A percentile compares a stretch with the other conserved stretches of the same genome.
phyloP scores from a whole-genome alignment of 129 eudicot genomes.

The Logfia minima region DNA sequence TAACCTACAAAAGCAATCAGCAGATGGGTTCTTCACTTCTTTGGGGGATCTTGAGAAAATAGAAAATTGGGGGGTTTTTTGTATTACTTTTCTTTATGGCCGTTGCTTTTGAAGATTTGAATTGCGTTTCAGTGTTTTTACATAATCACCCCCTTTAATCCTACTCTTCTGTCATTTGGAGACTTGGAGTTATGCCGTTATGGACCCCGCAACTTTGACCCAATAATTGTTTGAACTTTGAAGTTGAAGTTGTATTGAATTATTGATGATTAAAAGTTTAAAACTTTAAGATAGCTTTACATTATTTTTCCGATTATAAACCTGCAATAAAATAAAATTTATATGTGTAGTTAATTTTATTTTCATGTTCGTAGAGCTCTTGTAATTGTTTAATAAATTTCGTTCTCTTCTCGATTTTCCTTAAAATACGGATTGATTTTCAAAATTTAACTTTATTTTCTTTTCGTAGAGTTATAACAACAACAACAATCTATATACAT shows the following conservation, averaged over 20 bases:
- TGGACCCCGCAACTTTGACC: conserved; percentile 16
- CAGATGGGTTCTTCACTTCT: conserved; percentile 4
- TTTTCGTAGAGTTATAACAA: too few species aligned
- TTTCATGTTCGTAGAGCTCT: neutral
- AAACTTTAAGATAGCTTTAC: neutral
- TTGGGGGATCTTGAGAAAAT: neutral
- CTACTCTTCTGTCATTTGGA: neutral
- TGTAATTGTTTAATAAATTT: neutral
- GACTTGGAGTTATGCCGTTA: neutral
- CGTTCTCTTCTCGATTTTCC: neutral
- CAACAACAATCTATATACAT: too few species aligned
- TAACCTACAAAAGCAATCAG: conserved; percentile 13
- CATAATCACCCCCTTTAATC: neutral
- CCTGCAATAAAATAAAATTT: too few species aligned
- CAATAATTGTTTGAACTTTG: neutral
- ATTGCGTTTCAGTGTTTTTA: conserved; percentile 4
- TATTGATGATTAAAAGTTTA: neutral
- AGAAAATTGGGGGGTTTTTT: neutral
- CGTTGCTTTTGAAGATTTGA: conserved; percentile 28
- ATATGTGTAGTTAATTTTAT: too few species aligned
- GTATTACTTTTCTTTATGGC: conserved; percentile 1
- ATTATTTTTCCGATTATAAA: too few species aligned
- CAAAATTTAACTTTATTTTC: too few species aligned
- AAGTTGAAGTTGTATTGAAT: neutral
- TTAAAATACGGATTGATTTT: too few species aligned